Conservation (phyloP, 1,284 basidiomycete genomes). For the Microbotryum violaceum region DNA sequence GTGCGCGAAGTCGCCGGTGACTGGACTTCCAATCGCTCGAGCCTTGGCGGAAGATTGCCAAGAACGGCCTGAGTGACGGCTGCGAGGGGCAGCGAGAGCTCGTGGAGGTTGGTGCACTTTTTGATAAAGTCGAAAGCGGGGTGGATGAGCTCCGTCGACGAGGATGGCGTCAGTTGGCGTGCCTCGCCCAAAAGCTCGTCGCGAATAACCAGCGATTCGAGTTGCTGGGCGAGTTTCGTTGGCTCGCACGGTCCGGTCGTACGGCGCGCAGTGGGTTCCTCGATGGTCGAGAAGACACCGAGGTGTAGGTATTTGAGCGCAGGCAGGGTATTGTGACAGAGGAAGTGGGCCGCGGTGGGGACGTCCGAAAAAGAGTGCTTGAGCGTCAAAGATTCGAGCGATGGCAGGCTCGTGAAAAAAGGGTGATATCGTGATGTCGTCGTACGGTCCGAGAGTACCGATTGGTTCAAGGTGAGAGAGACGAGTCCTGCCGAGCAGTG, state of each 20-base stretch:
- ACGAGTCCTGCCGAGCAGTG: slow-evolving; percentile 3
- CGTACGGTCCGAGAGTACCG: slow-evolving; percentile 13
- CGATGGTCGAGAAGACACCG: slow-evolving; percentile 10
- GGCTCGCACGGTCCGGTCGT: slow-evolving; percentile 13
- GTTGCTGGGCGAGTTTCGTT: neutral
- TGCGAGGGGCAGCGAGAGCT: slow-evolving; percentile 3
- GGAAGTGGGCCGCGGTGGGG: slow-evolving; percentile 16
- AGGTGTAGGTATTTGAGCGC: slow-evolving; percentile 7
- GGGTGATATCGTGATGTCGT: slow-evolving; percentile 15
- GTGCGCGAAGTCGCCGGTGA: too few species aligned
- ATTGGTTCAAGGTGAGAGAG: slow-evolving; percentile 2
- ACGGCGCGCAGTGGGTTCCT: neutral
- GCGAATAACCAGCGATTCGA: slow-evolving; percentile 4
- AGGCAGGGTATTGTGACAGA: slow-evolving; percentile 6
- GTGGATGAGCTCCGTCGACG: neutral
- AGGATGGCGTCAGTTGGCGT: neutral
- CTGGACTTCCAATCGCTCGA: too few species aligned
- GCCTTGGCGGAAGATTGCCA: slow-evolving; percentile 2
- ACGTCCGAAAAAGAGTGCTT: slow-evolving; percentile 4
- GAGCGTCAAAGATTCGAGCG: slow-evolving; percentile 7
- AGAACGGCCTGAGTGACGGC: neutral
- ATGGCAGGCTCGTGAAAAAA: slow-evolving; percentile 11
- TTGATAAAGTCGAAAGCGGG: slow-evolving; percentile 7
- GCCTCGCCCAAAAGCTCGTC: neutral
- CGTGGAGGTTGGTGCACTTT: slow-evolving; percentile 2